Conservation (phyloP, 208 protist genomes). For the Wallacemonas collosoma region DNA sequence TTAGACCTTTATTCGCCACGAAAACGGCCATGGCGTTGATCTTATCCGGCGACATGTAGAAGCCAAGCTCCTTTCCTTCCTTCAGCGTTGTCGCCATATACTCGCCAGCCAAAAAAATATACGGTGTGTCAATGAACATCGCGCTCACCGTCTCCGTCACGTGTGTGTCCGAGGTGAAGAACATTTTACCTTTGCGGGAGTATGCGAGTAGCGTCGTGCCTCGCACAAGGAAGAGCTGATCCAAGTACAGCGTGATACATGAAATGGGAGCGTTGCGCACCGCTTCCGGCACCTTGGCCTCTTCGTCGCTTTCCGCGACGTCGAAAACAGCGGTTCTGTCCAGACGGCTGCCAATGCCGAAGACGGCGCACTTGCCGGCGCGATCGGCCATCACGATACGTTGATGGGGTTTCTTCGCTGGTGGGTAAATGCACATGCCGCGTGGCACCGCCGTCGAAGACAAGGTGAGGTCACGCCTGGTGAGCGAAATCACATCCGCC, state of each 20-base stretch:
- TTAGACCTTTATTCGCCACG: constrained; percentile 16
- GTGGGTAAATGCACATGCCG: constrained; percentile 76
- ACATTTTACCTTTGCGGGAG: constrained; percentile 79
- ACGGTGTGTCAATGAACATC: constrained; percentile 76
- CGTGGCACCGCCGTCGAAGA: constrained; percentile 32
- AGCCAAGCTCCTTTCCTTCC: constrained; percentile 81
- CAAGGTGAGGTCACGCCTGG: constrained; percentile 38
- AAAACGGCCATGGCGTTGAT: constrained; percentile 77
- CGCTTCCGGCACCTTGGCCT: constrained; percentile 15
- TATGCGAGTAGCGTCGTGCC: constrained; percentile 78
- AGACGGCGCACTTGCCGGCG: constrained; percentile 56
- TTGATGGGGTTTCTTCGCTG: constrained; percentile 67
- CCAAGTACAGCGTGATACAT: constrained; percentile 64
- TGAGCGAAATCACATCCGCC: constrained; percentile 23
- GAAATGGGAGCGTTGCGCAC: constrained; percentile 43
- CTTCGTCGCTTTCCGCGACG: constrained; percentile 25
- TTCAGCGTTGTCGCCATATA: constrained; percentile 83
- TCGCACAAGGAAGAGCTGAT: constrained; percentile 83
- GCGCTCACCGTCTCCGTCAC: constrained; percentile 74
- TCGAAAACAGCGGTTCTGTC: constrained; percentile 56
- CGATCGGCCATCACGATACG: constrained; percentile 76
- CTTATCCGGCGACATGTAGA: constrained; percentile 86
- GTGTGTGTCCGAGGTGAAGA: constrained; percentile 87
- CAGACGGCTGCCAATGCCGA: constrained; percentile 55
- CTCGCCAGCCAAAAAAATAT: constrained; percentile 79